Evolutionary conservation across 148 eudicot species (phyloP).

Genomic region (Chenopodium berlandieri): DNA sequence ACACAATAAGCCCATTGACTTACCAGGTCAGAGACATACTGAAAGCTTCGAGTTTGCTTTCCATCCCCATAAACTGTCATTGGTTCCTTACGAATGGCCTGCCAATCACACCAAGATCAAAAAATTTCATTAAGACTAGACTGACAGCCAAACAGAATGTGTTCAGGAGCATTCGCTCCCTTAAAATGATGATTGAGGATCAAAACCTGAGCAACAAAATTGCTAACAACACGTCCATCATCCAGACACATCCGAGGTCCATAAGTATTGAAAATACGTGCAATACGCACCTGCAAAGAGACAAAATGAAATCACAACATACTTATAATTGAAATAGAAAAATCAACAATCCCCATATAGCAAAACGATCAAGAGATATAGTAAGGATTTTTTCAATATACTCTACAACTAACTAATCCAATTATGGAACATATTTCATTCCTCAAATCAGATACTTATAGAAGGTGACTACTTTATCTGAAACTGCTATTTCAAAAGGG

Average conservation of each 20-base stretch:
- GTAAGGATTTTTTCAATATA: background rate
- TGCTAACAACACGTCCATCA: constrained; percentile 92
- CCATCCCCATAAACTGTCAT: constrained; percentile 91
- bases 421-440: background rate
- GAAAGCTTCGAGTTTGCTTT: constrained; percentile 87
- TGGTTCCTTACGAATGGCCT: constrained; percentile 89
- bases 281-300: constrained; percentile 70
- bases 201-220: constrained; percentile 82
- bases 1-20: constrained; percentile 2
- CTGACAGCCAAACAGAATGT: background rate
- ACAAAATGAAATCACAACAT: background rate
- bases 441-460: background rate
- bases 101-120: constrained; percentile 25
- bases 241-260: constrained; percentile 90
- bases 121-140: constrained; percentile 6
- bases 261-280: constrained; percentile 81
- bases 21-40: constrained; percentile 90
- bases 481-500: background rate
- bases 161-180: background rate
- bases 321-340: background rate
- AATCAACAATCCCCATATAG: background rate
- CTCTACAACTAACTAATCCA: background rate
- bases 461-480: background rate
- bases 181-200: background rate
- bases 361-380: background rate